Conservation (phyloP, 306 rosid species). For the Vigna trinervia region DNA sequence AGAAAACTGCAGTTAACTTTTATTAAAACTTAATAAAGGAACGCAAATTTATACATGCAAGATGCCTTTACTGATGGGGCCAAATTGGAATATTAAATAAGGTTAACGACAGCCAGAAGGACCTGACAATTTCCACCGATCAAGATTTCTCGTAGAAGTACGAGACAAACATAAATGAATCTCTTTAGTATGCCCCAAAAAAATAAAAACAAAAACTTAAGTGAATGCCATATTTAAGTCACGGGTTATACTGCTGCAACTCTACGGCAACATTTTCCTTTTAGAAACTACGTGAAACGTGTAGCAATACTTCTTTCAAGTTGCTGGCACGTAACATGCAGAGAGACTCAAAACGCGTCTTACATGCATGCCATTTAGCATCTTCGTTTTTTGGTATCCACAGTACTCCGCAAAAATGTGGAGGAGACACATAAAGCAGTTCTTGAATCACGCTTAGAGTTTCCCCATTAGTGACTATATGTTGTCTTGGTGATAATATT, state of each 20-base stretch:
- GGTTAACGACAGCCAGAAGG: slow-evolving; percentile 9
- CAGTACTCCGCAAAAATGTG: not conserved
- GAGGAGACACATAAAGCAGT: not conserved
- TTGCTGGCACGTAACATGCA: slow-evolving; percentile 29
- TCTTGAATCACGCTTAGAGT: not conserved
- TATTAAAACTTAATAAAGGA: not conserved
- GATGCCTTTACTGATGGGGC: not conserved
- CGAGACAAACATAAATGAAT: not conserved
- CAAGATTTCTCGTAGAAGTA: not conserved
- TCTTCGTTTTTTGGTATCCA: not conserved
- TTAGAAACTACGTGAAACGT: slow-evolving; percentile 17
- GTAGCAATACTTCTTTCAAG: not conserved
- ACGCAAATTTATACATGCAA: not conserved
- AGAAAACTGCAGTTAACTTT: not conserved
- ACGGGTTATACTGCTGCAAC: slow-evolving; percentile 10
- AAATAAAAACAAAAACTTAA: too few relatives aligned
- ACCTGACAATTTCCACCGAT: slow-evolving; percentile 34
- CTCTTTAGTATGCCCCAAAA: too few relatives aligned
- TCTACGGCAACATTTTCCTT: not conserved
- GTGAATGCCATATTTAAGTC: slow-evolving; percentile 1
- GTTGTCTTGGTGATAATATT: not conserved
- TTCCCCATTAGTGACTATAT: not conserved
- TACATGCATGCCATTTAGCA: slow-evolving; percentile 45
- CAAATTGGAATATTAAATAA: not conserved
- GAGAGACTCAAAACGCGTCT: slow-evolving; percentile 33